phyloP scores from a whole-genome alignment of 495 filamentous ascomycete species.

The Penicillium samsonianum region DNA sequence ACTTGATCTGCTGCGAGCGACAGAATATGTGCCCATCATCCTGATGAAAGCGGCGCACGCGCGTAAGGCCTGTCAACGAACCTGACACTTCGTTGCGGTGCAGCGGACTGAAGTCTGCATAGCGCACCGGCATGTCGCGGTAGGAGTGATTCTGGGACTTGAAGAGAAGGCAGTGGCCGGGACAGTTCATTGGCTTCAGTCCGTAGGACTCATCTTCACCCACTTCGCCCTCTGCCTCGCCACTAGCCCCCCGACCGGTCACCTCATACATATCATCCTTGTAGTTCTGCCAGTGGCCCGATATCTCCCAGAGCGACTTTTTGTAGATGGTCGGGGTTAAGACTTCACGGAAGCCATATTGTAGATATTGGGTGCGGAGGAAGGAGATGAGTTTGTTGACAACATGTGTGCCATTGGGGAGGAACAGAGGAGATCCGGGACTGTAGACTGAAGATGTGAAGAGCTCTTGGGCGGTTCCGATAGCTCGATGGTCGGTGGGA shows the following conservation, averaged over 20 bases:
- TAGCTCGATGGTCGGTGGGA: conserved; percentile 64
- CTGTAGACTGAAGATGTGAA: conserved; percentile 78
- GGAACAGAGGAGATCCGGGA: conserved; percentile 85
- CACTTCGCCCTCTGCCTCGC: conserved; percentile 42
- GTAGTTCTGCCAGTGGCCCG: conserved; percentile 92
- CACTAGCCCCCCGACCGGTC: conserved; percentile 59
- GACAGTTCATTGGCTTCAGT: conserved; percentile 97
- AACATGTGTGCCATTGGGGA: conserved; percentile 80
- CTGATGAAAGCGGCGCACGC: conserved; percentile 91
- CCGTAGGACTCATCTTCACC: conserved; percentile 79
- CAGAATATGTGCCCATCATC: conserved; percentile 97
- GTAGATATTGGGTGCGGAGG: conserved; percentile 81
- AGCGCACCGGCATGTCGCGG: conserved; percentile 82
- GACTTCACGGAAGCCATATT: conserved; percentile 89
- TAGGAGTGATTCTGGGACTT: conserved; percentile 70
- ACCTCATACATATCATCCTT: conserved; percentile 95
- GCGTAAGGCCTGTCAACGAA: conserved; percentile 80
- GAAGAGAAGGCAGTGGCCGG: conserved; percentile 90
- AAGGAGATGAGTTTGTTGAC: conserved; percentile 87
- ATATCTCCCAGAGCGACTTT: conserved; percentile 82
- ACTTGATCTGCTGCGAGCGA: conserved; percentile 74
- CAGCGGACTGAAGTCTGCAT: conserved; percentile 89
- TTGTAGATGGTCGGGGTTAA: conserved; percentile 95
- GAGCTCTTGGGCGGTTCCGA: conserved; percentile 71
- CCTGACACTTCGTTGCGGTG: conserved; percentile 91